Base-by-base conservation (phyloP, 805 yeast species). In the Myxozyma sirexii region DNA sequence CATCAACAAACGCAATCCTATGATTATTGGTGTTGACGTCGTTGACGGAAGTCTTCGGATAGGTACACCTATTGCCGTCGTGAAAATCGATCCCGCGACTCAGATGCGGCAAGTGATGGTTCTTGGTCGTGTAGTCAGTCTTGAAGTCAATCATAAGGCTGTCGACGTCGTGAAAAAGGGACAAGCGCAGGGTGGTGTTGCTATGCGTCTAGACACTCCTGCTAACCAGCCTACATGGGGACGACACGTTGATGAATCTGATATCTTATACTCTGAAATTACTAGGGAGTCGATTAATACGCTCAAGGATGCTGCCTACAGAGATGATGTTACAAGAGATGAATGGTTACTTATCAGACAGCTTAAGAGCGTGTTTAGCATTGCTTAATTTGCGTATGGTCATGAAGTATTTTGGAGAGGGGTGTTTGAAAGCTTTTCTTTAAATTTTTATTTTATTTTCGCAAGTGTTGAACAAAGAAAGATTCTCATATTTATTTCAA, bases 11-110 rank as follows among this genome's bases (percentile, higher is more conserved):
- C 89, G 99, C 78, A 90, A 92, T 75, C 99, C 99, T 64, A 94
- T 94, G 98, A 92, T 94, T 72, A 89, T 94, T 72, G 99, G 99
- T 84, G 98, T 94, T 60, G 99, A 94, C 73, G 96, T 94, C 61
- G 75, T 83, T 46, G 98, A 94, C 73, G 99, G 99, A 71, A 80
- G 87, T 48, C 82, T 94, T 44, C 84, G 92, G 64, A 75, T 88
- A 44, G 99, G 99, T 59, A 92, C 99, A 4, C 99, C 99, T 64
- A 90, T 94, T 61, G 87, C 96, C 79, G 91, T 93, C 27, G 97
- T 94, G 47, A 91, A 90, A 75, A 78, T 80, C 44, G 97, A 93
- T 72, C 97, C 97, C 44, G 81, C 80, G 17, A 90, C 97, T 0
- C 88, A 89, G 65, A 85, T 85, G 72, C 85, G 80, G 65, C 79